phyloP scores from a whole-genome alignment of 441 rosid genomes.

The Adansonia gregorii region DNA sequence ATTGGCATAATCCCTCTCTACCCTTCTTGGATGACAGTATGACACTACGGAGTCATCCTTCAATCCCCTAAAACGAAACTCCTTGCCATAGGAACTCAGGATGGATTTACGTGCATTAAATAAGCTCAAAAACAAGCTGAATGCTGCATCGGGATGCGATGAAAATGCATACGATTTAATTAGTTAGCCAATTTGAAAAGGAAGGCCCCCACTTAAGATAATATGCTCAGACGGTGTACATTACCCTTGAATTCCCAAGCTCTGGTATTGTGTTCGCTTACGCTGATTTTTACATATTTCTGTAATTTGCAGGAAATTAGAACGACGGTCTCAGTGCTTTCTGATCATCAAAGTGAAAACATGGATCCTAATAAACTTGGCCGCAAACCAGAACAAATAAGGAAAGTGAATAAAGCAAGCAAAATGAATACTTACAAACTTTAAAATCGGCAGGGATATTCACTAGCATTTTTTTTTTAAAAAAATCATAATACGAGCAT shows the following conservation, averaged over 20 bases:
- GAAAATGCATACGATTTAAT: no score
- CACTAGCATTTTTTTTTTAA: no score
- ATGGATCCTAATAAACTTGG: background rate
- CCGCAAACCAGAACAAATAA: background rate
- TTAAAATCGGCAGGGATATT: conserved; percentile 3
- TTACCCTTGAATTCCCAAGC: conserved; percentile 43
- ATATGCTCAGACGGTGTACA: conserved; percentile 65
- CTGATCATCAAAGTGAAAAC: conserved; percentile 11
- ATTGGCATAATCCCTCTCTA: conserved; percentile 61
- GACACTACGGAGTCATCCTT: conserved; percentile 59
- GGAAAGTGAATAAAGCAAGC: background rate
- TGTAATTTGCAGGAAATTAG: conserved; percentile 19
- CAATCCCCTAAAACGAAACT: conserved; percentile 77
- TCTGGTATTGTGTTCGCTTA: conserved; percentile 17
- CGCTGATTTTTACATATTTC: conserved; percentile 24
- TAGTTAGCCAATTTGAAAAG: no score
- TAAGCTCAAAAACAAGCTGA: conserved; percentile 82
- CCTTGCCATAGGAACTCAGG: conserved; percentile 81
- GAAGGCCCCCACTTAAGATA: no score
- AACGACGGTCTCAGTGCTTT: conserved; percentile 6
- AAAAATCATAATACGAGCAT: conserved; percentile 25
- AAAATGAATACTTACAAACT: background rate
- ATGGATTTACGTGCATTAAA: conserved; percentile 78
- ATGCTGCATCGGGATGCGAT: conserved; percentile 54
- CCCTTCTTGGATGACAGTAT: conserved; percentile 74